Evolutionary conservation across 306 rosid species (phyloP).

Genomic region (Glycine latifolia): DNA sequence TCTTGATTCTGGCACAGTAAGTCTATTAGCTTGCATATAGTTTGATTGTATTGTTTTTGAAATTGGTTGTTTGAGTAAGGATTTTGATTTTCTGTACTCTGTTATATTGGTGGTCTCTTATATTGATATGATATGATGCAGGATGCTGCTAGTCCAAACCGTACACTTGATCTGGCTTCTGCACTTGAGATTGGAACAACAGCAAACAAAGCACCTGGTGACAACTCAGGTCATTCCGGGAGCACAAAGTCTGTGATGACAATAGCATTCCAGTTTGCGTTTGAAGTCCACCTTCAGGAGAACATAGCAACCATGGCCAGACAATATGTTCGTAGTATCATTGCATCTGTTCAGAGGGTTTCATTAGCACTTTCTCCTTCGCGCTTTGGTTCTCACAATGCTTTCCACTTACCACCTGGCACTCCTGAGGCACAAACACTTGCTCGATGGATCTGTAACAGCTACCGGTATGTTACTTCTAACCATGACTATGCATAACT

Average conservation of each 20-base stretch:
- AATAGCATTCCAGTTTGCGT: constrained; percentile 97
- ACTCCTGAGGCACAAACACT: constrained; percentile 94
- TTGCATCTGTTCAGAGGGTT: constrained; percentile 97
- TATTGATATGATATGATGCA: constrained; percentile 44
- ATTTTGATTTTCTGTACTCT: constrained; percentile 20
- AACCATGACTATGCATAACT: background rate
- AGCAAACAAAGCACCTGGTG: constrained; percentile 73
- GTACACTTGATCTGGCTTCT: constrained; percentile 97
- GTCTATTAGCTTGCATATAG: background rate
- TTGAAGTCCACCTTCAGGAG: constrained; percentile 90
- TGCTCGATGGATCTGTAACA: constrained; percentile 83
- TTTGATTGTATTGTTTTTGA: background rate
- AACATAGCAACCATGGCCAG: constrained; percentile 88
- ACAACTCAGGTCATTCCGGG: constrained; percentile 64
- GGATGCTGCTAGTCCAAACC: constrained; percentile 89
- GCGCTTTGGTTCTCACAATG: constrained; percentile 64
- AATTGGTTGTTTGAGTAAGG: background rate
- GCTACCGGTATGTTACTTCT: constrained; percentile 69
- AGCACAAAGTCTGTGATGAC: constrained; percentile 96
- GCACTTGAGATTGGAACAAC: constrained; percentile 90
- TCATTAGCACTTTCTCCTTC: constrained; percentile 95
- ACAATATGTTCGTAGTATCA: constrained; percentile 88
- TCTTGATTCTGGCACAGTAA: constrained; percentile 78
- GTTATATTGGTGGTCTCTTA: background rate
- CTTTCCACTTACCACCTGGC: constrained; percentile 75